Evolutionary conservation across 306 rosid species (phyloP), one percentile per base, ranked within the genome.

Genomic region (Lathyrus tuberosus): DNA sequence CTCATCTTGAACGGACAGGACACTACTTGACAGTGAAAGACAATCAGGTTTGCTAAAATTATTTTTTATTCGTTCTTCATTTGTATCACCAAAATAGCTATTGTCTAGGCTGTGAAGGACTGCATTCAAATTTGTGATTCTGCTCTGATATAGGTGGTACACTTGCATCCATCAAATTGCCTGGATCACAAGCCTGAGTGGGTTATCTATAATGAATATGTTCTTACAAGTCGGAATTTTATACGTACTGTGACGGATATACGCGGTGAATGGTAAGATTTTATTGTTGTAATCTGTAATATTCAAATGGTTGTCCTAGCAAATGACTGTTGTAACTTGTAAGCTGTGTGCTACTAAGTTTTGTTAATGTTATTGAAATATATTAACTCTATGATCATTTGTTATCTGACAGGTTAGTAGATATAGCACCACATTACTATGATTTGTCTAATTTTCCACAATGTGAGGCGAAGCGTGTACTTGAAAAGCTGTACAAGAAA

Each of bases 161-260:
- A 93, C 79, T 82, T 93, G 81, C 98, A 90, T 88, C 98, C 98
- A 8, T 93, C 98, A 5, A 93, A 93, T 82, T 90, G 98, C 77
- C 81, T 88, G 81, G 98, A 93, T 72, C 98, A 93, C 85, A 93
- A 93, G 78, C 98, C 98, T 0, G 97, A 93, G 48, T 93, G 98
- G 98, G 98, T 93, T 22, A 93, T 93, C 46, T 90, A 90, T 76
- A 93, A 90, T 20, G 97, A 93, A 80, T 90, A 86, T 62, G 97
- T 93, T 56, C 86, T 93, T 67, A 88, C 96, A 8, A 93, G 89
- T 80, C 67, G 98, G 76, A 93, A 93, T 78, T 90, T 90, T 80
- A 93, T 93, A 62, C 96, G 97, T 13, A 93, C 97, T 3, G 98
- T 93, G 70, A 90, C 91, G 0, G 96, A 93, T 68, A 84, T 93